These are phyloP conservation scores for Basidiobolus heterosporus DNA, from an alignment of 371 early-diverging fungal genomes.

Conservation along the genomic window DNA sequence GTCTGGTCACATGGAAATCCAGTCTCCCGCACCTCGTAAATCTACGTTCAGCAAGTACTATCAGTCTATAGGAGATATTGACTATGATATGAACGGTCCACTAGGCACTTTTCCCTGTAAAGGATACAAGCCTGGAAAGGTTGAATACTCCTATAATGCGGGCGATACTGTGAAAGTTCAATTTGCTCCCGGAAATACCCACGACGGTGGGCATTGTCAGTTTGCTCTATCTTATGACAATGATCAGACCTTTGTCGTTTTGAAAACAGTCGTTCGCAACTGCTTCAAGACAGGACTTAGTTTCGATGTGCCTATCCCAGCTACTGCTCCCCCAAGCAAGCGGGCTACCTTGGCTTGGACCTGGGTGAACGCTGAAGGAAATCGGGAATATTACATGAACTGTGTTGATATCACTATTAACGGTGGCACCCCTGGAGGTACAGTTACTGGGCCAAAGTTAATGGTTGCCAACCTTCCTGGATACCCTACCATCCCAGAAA, in stretches of 20 bases:
- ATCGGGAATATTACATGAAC: constrained; percentile 22
- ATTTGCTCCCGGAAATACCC: constrained; percentile 12
- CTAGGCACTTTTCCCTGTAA: constrained; percentile 1
- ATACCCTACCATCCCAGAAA: constrained; percentile 22
- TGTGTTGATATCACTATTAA: constrained; percentile 5
- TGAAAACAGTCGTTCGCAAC: constrained; percentile 26
- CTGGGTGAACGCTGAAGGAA: constrained; percentile 42
- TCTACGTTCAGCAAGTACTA: neutral
- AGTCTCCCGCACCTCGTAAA: neutral
- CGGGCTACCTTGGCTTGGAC: constrained; percentile 36
- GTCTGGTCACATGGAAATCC: constrained; percentile 2
- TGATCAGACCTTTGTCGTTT: constrained; percentile 31
- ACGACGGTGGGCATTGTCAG: constrained; percentile 43
- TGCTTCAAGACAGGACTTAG: constrained; percentile 11
- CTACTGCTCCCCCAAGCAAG: constrained; percentile 20
- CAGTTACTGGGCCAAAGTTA: neutral
- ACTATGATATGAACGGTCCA: neutral
- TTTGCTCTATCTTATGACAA: constrained; percentile 40
- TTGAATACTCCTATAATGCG: constrained; percentile 5
- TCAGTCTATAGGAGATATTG: neutral
- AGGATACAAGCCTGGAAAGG: neutral
- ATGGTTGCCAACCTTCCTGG: constrained; percentile 15
- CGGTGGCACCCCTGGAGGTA: neutral
- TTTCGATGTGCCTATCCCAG: constrained; percentile 30
- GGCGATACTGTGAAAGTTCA: constrained; percentile 11